Conservation (phyloP, 1,139 yeast species). For the Yamadazyma spencermartinsiae region DNA sequence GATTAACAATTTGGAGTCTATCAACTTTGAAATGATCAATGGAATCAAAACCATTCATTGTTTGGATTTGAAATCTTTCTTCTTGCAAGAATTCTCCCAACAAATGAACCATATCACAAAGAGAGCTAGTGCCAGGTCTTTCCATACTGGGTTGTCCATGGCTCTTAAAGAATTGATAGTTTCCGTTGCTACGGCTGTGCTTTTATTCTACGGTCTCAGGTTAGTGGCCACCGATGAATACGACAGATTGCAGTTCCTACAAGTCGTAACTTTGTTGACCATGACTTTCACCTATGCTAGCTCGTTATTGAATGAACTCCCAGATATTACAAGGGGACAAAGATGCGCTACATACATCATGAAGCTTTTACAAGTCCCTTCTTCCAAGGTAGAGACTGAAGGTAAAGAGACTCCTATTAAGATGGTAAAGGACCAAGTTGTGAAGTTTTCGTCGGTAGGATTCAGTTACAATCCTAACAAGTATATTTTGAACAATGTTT, state of each 20-base stretch:
- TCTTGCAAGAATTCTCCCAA: conserved; percentile 35
- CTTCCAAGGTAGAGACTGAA: conserved; percentile 30
- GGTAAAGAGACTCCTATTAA: conserved; percentile 23
- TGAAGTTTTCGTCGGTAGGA: conserved; percentile 42
- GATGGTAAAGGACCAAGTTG: conserved; percentile 17
- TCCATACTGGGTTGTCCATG: conserved; percentile 62
- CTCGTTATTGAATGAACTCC: conserved; percentile 59
- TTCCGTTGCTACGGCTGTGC: conserved; percentile 63
- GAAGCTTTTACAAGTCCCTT: conserved; percentile 38
- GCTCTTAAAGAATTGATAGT: conserved; percentile 56
- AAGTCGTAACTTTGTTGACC: conserved; percentile 68
- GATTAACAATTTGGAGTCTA: conserved; percentile 54
- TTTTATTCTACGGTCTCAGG: conserved; percentile 75
- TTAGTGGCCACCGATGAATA: conserved; percentile 62
- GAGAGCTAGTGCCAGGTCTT: conserved; percentile 49
- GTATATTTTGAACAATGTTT: conserved; percentile 32
- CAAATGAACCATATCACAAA: conserved; percentile 26
- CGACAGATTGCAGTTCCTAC: conserved; percentile 55
- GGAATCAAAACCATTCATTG: conserved; percentile 66
- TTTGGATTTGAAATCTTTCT: conserved; percentile 51
- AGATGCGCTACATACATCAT: conserved; percentile 62
- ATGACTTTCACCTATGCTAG: conserved; percentile 72
- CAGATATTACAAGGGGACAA: conserved; percentile 77
- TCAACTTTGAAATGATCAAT: conserved; percentile 56
- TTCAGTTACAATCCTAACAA: conserved; percentile 48